phyloP scores from a whole-genome alignment of 768 basidiomycete genomes.

The Rhizopogon vesiculosus region DNA sequence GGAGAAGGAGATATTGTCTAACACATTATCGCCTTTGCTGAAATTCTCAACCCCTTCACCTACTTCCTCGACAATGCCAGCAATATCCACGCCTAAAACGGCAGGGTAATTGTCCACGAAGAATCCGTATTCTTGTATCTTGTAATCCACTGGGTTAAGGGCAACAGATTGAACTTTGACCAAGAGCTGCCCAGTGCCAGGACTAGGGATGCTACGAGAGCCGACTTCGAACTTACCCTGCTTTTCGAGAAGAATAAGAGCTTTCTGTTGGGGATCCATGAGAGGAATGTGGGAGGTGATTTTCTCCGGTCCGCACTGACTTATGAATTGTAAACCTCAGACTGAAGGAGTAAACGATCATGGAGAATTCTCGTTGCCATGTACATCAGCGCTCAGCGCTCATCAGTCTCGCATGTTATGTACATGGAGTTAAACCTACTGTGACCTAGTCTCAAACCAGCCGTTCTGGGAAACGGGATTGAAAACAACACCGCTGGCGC shows the following conservation, averaged over 20 bases:
- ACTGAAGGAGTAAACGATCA: not conserved
- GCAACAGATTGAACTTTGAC: conserved; percentile 34
- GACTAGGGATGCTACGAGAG: conserved; percentile 23
- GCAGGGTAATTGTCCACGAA: conserved; percentile 31
- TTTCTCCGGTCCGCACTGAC: no score
- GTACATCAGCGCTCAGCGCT: no score
- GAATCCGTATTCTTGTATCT: conserved; percentile 25
- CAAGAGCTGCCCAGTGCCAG: conserved; percentile 35
- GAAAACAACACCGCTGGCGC: no score
- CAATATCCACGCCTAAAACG: conserved; percentile 29
- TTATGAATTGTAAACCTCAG: not conserved
- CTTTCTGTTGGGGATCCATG: conserved; percentile 27
- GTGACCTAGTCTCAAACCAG: no score
- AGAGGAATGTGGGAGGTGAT: not conserved
- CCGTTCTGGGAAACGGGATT: no score
- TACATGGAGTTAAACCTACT: no score
- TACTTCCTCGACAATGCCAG: conserved; percentile 35
- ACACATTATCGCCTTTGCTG: conserved; percentile 38
- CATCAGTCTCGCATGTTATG: no score
- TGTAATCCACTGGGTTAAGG: conserved; percentile 45
- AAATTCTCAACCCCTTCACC: conserved; percentile 33
- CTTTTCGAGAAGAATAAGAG: conserved; percentile 19
- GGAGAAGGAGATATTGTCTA: conserved; percentile 4
- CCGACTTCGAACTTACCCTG: conserved; percentile 26
- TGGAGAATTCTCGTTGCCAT: not conserved